These are phyloP conservation scores for Epichloe baconii DNA, from an alignment of 2,329 filamentous ascomycete species.

Conservation along the genomic window DNA sequence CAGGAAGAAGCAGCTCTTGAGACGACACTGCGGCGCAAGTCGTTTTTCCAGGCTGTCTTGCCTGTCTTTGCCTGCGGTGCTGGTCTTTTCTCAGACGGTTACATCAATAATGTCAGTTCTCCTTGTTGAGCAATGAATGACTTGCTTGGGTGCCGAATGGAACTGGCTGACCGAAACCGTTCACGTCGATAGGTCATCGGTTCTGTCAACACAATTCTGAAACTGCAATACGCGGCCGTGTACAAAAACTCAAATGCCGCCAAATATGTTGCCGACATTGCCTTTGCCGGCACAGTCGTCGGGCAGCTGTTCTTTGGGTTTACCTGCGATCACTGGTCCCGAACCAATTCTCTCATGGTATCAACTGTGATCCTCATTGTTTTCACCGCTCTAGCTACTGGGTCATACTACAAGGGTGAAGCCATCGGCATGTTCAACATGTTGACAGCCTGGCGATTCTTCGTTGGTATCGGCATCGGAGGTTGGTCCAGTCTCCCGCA, in stretches of 20 bases:
- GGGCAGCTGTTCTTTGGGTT: conserved; percentile 74
- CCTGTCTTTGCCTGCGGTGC: conserved; percentile 82
- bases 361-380: conserved; percentile 76
- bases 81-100: conserved; percentile 83
- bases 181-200: conserved; percentile 59
- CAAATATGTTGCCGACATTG: conserved; percentile 66
- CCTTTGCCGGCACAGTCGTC: conserved; percentile 75
- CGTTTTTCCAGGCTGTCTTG: conserved; percentile 20
- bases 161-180: not conserved
- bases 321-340: conserved; percentile 70
- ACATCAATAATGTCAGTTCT: conserved; percentile 63
- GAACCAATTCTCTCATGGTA: conserved; percentile 66
- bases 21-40: conserved; percentile 6
- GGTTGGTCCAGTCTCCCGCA: conserved; percentile 21
- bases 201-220: conserved; percentile 68
- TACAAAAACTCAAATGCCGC: conserved; percentile 58
- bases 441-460: conserved; percentile 73
- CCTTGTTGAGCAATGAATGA: not conserved
- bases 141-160: not conserved
- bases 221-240: conserved; percentile 50
- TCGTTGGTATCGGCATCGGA: conserved; percentile 69
- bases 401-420: conserved; percentile 61
- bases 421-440: conserved; percentile 58
- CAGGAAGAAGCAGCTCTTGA: conserved; percentile 5
- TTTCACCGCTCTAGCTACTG: conserved; percentile 69